A percentile compares a stretch with the other conserved stretches of the same genome.
phyloP scores from a whole-genome alignment of 495 filamentous ascomycete genomes.

The Penicillium longicatenatum region DNA sequence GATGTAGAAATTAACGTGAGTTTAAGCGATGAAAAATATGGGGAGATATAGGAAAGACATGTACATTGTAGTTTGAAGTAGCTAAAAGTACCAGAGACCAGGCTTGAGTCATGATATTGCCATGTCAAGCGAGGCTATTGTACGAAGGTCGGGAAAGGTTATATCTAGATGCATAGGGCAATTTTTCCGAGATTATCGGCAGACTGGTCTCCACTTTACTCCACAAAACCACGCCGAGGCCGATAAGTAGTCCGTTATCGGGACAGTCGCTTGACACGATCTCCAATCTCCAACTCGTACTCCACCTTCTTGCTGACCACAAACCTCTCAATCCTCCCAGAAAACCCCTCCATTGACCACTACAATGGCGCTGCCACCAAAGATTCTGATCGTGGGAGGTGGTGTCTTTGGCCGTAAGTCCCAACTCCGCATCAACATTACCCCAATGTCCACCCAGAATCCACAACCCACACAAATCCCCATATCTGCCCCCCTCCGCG shows the following conservation, averaged over 20 bases:
- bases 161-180: no score
- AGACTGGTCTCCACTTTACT: slow-evolving; percentile 1
- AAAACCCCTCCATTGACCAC: not conserved
- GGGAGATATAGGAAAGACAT: no score
- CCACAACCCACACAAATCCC: not conserved
- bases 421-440: slow-evolving; percentile 5
- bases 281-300: slow-evolving; percentile 8
- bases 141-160: no score
- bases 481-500: slow-evolving; percentile 8
- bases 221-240: not conserved
- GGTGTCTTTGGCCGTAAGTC: slow-evolving; percentile 72
- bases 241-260: slow-evolving; percentile 22
- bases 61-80: no score
- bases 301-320: slow-evolving; percentile 1
- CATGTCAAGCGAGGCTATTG: no score
- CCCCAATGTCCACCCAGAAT: not conserved
- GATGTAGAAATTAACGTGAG: no score
- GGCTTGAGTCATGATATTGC: no score
- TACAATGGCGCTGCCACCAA: slow-evolving; percentile 44
- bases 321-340: not conserved
- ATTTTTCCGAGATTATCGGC: no score
- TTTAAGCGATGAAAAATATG: no score
- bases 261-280: slow-evolving; percentile 1
- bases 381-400: slow-evolving; percentile 74
- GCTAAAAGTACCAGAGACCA: no score